Percentiles rank a stretch among this genome's conserved stretches.
phyloP scores from a whole-genome alignment of 129 eudicot genomes.

The Cynara cardunculus region DNA sequence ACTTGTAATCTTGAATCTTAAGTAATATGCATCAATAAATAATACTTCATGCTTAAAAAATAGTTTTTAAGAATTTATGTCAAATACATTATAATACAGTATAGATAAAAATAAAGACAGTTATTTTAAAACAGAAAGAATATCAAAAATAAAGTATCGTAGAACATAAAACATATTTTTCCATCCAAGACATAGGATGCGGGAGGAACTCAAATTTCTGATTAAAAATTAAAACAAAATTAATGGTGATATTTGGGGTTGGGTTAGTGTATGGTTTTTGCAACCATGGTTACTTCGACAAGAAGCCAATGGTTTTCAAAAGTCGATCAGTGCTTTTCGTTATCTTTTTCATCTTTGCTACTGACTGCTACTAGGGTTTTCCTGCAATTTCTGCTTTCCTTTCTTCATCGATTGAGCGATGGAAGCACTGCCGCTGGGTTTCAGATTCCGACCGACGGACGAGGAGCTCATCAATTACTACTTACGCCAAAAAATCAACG shows the following conservation, averaged over 20 bases:
- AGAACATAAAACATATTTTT: too few species aligned
- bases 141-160: too few species aligned
- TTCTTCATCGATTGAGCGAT: neutral
- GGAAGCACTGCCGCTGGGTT: conserved; percentile 57
- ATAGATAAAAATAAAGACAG: too few species aligned
- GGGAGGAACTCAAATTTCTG: too few species aligned
- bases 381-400: neutral
- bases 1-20: too few species aligned
- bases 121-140: too few species aligned
- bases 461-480: conserved; percentile 57
- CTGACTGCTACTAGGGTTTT: conserved; percentile 21
- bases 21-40: too few species aligned
- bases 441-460: conserved; percentile 66
- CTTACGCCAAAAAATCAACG: conserved; percentile 54
- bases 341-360: conserved; percentile 25
- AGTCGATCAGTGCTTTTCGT: conserved; percentile 16
- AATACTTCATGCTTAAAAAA: too few species aligned
- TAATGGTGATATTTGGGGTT: neutral
- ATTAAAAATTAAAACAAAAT: neutral
- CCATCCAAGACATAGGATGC: too few species aligned
- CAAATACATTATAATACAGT: too few species aligned
- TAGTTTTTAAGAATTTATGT: too few species aligned
- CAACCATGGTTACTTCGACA: conserved; percentile 23
- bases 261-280: neutral
- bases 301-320: conserved; percentile 26